Conservation (phyloP, 148 eudicot species). For the Heliosperma pusillum region DNA sequence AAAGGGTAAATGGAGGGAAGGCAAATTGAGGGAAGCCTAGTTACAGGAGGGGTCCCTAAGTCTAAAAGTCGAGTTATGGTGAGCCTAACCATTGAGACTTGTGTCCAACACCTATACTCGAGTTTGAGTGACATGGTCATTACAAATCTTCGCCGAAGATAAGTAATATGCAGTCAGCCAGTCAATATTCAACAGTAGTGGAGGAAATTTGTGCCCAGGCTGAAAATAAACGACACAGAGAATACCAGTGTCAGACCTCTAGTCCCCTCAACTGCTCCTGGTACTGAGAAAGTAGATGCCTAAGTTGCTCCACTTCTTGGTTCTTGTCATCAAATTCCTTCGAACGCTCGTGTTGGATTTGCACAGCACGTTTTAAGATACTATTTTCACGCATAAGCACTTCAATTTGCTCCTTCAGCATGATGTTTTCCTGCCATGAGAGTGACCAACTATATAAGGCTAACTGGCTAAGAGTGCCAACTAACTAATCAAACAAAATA, state of each 20-base stretch:
- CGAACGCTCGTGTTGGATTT: constrained; percentile 78
- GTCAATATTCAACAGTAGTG: too few relatives aligned
- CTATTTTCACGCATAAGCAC: constrained; percentile 56
- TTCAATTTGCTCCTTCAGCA: constrained; percentile 78
- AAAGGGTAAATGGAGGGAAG: too few relatives aligned
- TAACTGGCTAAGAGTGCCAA: not conserved
- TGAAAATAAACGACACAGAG: not conserved
- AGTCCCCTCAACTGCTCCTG: constrained; percentile 81
- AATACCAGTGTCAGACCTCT: constrained; percentile 42
- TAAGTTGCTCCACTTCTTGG: constrained; percentile 65
- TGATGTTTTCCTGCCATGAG: constrained; percentile 53
- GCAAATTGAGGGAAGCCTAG: too few relatives aligned
- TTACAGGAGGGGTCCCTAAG: too few relatives aligned
- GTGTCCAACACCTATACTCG: too few relatives aligned
- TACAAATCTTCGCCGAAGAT: too few relatives aligned
- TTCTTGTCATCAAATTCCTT: constrained; percentile 65
- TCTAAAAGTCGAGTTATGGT: too few relatives aligned
- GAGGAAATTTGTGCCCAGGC: too few relatives aligned
- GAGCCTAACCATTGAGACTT: too few relatives aligned
- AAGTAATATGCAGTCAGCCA: too few relatives aligned
- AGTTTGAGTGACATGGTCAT: too few relatives aligned
- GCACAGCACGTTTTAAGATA: constrained; percentile 78
- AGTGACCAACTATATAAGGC: not conserved
- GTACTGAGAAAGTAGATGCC: constrained; percentile 69
- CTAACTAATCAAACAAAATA: not conserved